Evolutionary conservation across 306 rosid species (phyloP).

Genomic region (Vigna trinervia): DNA sequence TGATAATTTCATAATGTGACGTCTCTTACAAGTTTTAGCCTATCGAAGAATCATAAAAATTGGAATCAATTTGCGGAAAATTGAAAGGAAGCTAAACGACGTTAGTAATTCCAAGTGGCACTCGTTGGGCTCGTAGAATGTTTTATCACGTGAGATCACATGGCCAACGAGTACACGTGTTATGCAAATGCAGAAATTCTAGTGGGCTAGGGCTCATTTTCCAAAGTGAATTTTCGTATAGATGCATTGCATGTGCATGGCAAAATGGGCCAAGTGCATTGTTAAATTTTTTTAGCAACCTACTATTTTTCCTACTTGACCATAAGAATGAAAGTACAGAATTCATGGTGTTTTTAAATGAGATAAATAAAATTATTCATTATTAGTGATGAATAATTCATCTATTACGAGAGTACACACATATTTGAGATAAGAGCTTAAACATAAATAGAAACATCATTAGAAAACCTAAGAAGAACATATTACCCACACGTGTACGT

Average conservation of each 20-base stretch:
- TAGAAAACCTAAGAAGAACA: too few relatives aligned
- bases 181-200: neutral
- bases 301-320: neutral
- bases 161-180: slow-evolving; percentile 15
- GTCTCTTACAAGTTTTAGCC: neutral
- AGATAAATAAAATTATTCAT: too few relatives aligned
- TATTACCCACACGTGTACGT: too few relatives aligned
- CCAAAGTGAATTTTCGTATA: neutral
- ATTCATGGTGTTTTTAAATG: too few relatives aligned
- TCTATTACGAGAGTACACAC: too few relatives aligned
- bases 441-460: too few relatives aligned
- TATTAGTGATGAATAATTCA: too few relatives aligned
- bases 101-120: neutral
- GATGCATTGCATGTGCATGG: slow-evolving; percentile 19
- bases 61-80: too few relatives aligned
- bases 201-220: neutral
- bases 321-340: neutral
- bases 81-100: neutral
- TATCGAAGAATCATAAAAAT: too few relatives aligned
- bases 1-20: too few relatives aligned
- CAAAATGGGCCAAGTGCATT: neutral
- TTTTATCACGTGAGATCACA: slow-evolving; percentile 22
- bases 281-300: neutral
- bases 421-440: too few relatives aligned
- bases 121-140: neutral